Percentiles rank a stretch among this genome's conserved stretches.
phyloP scores from a whole-genome alignment of 2,329 filamentous ascomycete species.

The Alternaria atra region DNA sequence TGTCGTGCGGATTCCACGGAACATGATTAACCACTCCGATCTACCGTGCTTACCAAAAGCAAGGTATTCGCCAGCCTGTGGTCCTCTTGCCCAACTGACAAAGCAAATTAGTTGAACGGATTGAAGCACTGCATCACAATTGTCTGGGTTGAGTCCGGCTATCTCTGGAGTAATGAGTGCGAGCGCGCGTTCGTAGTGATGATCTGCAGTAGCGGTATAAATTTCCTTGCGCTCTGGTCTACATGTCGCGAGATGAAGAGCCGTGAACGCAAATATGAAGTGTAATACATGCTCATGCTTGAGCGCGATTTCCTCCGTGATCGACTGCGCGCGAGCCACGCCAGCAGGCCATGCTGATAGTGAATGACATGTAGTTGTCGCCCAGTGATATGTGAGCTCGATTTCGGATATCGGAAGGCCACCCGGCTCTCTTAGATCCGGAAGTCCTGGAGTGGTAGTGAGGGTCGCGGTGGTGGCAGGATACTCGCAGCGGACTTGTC shows the following conservation, averaged over 20 bases:
- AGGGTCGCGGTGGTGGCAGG: neutral
- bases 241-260: constrained; percentile 35
- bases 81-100: constrained; percentile 35
- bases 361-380: constrained; percentile 35
- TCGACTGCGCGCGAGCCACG: constrained; percentile 22
- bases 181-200: constrained; percentile 35
- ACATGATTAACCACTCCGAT: constrained; percentile 45
- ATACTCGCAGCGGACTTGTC: constrained; percentile 36
- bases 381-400: constrained; percentile 40
- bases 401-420: constrained; percentile 29
- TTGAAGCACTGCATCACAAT: constrained; percentile 36
- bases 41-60: constrained; percentile 35
- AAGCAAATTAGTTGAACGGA: constrained; percentile 40
- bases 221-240: constrained; percentile 27
- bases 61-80: constrained; percentile 40
- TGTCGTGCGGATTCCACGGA: constrained; percentile 40
- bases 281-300: constrained; percentile 29
- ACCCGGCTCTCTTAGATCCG: neutral
- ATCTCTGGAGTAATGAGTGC: constrained; percentile 31
- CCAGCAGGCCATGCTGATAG: constrained; percentile 28
- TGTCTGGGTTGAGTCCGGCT: constrained; percentile 24
- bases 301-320: constrained; percentile 32
- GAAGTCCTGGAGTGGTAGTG: neutral
- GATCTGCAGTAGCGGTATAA: constrained; percentile 30
- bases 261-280: constrained; percentile 37